Conservation (phyloP, 1,284 basidiomycete species). For the Laetiporus sulphureus region DNA sequence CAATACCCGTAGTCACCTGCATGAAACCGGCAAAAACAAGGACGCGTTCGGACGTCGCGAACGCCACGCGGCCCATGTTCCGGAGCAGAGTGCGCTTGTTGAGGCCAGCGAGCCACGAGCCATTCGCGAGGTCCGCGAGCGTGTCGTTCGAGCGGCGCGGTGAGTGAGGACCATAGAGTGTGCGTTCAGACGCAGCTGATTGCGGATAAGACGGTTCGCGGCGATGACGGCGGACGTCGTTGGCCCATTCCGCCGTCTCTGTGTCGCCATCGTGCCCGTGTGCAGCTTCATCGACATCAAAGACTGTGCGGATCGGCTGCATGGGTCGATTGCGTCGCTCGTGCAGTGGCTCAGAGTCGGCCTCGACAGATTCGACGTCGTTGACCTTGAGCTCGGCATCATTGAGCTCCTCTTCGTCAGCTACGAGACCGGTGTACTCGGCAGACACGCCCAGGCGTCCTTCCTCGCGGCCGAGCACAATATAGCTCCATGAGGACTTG, state of each 20-base stretch:
- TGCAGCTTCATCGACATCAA: constrained; percentile 27
- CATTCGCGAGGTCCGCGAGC: constrained; percentile 36
- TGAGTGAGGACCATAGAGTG: constrained; percentile 42
- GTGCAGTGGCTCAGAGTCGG: constrained; percentile 11
- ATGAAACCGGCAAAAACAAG: constrained; percentile 67
- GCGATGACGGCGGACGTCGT: constrained; percentile 32
- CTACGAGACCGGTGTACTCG: constrained; percentile 48
- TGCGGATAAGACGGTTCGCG: constrained; percentile 22
- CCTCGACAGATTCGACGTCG: constrained; percentile 16
- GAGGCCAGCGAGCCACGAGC: constrained; percentile 7
- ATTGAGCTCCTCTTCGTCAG: constrained; percentile 48
- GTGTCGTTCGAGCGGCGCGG: constrained; percentile 60
- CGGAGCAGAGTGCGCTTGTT: constrained; percentile 23
- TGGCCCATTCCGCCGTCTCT: constrained; percentile 29
- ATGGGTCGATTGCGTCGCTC: constrained; percentile 17
- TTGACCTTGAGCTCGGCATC: constrained; percentile 30
- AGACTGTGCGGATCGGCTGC: constrained; percentile 22
- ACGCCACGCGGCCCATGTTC: constrained; percentile 37
- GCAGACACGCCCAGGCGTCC: constrained; percentile 15
- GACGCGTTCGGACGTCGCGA: constrained; percentile 50
- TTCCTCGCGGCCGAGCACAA: constrained; percentile 44
- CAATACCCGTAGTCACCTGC: constrained; percentile 61
- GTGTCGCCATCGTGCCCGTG: too few relatives aligned
- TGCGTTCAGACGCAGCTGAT: constrained; percentile 47
- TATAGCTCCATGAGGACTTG: constrained; percentile 46